phyloP scores from a whole-genome alignment of 73 alveolate genomes.

The Tetrahymena malaccensis region DNA sequence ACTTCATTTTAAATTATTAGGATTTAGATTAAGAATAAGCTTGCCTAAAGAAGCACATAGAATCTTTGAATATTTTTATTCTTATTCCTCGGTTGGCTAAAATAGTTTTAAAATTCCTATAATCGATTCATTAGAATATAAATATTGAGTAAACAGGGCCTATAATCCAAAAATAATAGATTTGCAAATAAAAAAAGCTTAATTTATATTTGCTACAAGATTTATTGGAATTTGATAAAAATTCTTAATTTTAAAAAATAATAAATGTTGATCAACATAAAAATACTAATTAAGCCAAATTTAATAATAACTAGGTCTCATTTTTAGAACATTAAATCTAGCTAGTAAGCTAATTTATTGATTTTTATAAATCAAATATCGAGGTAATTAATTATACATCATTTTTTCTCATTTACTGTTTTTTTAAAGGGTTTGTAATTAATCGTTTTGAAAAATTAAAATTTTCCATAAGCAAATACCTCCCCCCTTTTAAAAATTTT shows the following conservation, averaged over 20 bases:
- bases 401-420: too few species aligned
- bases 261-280: too few species aligned
- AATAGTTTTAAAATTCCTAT: background rate
- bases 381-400: background rate
- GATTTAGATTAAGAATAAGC: background rate
- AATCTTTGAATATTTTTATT: background rate
- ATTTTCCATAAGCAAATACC: too few species aligned
- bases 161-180: background rate
- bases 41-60: background rate
- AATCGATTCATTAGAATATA: background rate
- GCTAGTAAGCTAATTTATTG: background rate
- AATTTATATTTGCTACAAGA: background rate
- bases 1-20: too few species aligned
- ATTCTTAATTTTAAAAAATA: too few species aligned
- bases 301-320: background rate
- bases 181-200: background rate
- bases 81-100: background rate
- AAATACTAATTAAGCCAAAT: background rate
- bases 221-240: background rate
- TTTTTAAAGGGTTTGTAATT: too few species aligned
- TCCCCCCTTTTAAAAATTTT: too few species aligned
- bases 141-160: background rate
- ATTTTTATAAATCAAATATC: too few species aligned
- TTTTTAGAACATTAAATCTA: background rate
- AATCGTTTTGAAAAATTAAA: too few species aligned